These are phyloP conservation scores for Nemania serpens DNA, from an alignment of 2,329 filamentous ascomycete genomes.

Conservation along the genomic window DNA sequence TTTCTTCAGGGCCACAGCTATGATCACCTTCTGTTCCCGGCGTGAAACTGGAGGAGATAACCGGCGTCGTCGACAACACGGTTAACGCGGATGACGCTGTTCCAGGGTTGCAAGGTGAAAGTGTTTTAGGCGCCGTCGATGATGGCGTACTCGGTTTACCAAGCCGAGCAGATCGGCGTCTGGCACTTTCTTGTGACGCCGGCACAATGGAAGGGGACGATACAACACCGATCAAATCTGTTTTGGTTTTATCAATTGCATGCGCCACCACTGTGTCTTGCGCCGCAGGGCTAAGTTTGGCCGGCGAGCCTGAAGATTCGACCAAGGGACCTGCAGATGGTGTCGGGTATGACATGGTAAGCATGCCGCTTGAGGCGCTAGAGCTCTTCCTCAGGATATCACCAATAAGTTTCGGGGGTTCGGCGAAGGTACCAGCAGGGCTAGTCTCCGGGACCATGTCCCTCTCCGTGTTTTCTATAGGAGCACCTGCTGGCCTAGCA, in stretches of 20 bases:
- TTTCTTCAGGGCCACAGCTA: slow-evolving; percentile 5
- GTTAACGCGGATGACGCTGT: slow-evolving; percentile 37
- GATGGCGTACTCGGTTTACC: slow-evolving; percentile 30
- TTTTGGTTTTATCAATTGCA: not conserved
- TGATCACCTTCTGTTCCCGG: slow-evolving; percentile 33
- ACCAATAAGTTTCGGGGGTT: slow-evolving; percentile 31
- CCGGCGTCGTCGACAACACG: slow-evolving; percentile 37
- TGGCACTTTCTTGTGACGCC: slow-evolving; percentile 32
- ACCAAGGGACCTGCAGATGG: slow-evolving; percentile 22
- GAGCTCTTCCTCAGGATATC: slow-evolving; percentile 32
- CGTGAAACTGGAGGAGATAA: slow-evolving; percentile 34
- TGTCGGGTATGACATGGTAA: slow-evolving; percentile 31
- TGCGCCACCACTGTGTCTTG: not conserved
- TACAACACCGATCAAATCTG: slow-evolving; percentile 8
- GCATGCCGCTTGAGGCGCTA: slow-evolving; percentile 28
- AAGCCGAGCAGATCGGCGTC: slow-evolving; percentile 30
- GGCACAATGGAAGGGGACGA: slow-evolving; percentile 35
- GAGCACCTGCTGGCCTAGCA: slow-evolving; percentile 16
- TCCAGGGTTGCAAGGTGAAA: slow-evolving; percentile 26
- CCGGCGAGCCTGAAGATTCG: slow-evolving; percentile 17
- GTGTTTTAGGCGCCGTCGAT: slow-evolving; percentile 21
- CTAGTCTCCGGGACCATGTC: slow-evolving; percentile 43
- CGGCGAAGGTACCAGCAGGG: slow-evolving; percentile 33
- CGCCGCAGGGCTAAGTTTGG: slow-evolving; percentile 1
- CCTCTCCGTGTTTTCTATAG: slow-evolving; percentile 25